Evolutionary conservation across 306 rosid genomes (phyloP).

Genomic region (Spatholobus suberectus): DNA sequence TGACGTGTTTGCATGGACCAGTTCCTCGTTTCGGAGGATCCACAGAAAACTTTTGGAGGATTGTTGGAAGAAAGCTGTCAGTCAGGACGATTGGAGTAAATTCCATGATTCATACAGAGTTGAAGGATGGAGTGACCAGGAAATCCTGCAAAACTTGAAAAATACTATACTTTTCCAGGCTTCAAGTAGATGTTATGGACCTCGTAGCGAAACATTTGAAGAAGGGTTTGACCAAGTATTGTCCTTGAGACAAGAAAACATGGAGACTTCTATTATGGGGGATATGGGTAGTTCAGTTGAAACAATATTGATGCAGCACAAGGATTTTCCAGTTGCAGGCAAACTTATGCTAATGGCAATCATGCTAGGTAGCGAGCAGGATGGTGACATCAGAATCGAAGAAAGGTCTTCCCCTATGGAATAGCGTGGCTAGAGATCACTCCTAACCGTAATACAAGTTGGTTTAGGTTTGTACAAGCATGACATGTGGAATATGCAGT

Average conservation of each 20-base stretch:
- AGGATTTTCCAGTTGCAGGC: conserved; percentile 87
- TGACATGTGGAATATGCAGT: conserved; percentile 11
- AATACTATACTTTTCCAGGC: conserved; percentile 73
- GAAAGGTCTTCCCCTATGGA: conserved; percentile 71
- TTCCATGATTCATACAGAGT: conserved; percentile 60
- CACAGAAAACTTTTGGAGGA: conserved; percentile 78
- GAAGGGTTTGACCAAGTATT: conserved; percentile 79
- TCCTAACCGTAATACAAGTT: conserved; percentile 14
- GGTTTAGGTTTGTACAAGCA: conserved; percentile 17
- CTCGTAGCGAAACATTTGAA: conserved; percentile 70
- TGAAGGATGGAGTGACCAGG: conserved; percentile 92
- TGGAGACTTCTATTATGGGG: conserved; percentile 50
- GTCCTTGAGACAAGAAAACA: conserved; percentile 69
- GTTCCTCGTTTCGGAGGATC: conserved; percentile 72
- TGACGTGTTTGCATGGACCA: conserved; percentile 88
- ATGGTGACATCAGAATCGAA: conserved; percentile 52
- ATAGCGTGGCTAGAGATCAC: conserved; percentile 34
- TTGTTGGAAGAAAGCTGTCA: conserved; percentile 89
- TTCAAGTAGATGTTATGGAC: conserved; percentile 83
- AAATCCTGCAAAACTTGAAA: conserved; percentile 65
- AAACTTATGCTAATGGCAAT: conserved; percentile 89
- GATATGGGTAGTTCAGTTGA: conserved; percentile 72
- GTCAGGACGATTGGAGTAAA: conserved; percentile 77
- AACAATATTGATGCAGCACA: conserved; percentile 84
- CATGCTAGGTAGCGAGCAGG: conserved; percentile 72